phyloP scores from a whole-genome alignment of 345 rosid species.

The Gossypium bickii region DNA sequence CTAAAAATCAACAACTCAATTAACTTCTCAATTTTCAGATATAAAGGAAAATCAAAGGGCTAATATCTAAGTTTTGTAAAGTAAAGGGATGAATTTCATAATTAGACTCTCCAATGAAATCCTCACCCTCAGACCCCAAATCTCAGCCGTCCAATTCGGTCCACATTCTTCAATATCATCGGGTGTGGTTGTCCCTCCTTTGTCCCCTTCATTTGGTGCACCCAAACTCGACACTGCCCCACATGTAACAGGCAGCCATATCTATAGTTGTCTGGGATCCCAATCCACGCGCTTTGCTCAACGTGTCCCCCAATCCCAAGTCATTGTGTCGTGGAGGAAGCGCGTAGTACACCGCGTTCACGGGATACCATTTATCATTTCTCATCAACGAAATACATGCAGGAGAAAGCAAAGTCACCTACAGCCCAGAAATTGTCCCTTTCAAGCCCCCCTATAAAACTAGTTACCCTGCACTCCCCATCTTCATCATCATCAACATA shows the following conservation, averaged over 20 bases:
- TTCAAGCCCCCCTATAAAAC: slow-evolving; percentile 30
- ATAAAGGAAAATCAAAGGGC: no score
- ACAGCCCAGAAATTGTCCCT: neutral
- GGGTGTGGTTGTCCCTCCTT: slow-evolving; percentile 38
- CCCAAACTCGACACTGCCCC: slow-evolving; percentile 36
- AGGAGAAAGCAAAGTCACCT: slow-evolving; percentile 6
- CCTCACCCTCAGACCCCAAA: neutral
- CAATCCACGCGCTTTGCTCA: neutral
- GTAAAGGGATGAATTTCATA: no score
- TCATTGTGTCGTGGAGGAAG: neutral
- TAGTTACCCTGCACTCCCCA: slow-evolving; percentile 11
- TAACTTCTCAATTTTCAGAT: no score
- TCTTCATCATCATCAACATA: slow-evolving; percentile 23
- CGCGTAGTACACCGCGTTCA: slow-evolving; percentile 10
- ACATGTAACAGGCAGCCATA: slow-evolving; percentile 28
- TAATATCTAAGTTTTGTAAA: no score
- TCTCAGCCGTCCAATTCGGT: slow-evolving; percentile 30
- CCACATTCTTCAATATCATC: slow-evolving; percentile 27
- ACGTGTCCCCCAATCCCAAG: neutral
- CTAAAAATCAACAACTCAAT: no score
- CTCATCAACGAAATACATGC: slow-evolving; percentile 24
- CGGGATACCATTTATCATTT: slow-evolving; percentile 2
- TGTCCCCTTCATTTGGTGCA: slow-evolving; percentile 35
- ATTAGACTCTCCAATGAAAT: no score
- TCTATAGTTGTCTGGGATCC: slow-evolving; percentile 22